Percentiles rank a stretch among this genome's conserved stretches.
These are phyloP conservation scores for Cladosporium phlei DNA, from an alignment of 2,329 filamentous ascomycete genomes.

Conservation along the genomic window DNA sequence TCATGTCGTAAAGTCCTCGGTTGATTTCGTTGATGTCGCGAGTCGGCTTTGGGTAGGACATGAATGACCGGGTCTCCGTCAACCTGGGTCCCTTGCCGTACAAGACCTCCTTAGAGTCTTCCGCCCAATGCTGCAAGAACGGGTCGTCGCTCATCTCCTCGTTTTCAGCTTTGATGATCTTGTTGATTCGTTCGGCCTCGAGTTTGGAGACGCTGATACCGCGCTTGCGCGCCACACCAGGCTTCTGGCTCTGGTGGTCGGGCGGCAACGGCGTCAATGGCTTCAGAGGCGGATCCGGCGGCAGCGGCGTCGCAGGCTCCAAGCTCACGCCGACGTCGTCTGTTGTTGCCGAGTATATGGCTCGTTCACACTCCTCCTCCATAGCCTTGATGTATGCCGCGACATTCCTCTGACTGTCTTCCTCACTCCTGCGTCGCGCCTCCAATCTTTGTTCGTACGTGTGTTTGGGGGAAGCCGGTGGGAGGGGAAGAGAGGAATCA, in stretches of 20 bases:
- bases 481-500: too few species aligned
- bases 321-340: too few species aligned
- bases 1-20: background rate
- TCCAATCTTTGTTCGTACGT: background rate
- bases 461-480: background rate
- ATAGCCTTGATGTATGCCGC: background rate
- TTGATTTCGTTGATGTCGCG: constrained; percentile 5
- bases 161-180: background rate
- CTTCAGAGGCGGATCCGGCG: constrained; percentile 1
- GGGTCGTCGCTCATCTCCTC: constrained; percentile 17
- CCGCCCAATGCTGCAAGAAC: constrained; percentile 15
- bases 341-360: too few species aligned
- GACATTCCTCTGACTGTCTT: background rate
- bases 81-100: constrained; percentile 1
- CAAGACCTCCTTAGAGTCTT: background rate
- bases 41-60: constrained; percentile 1
- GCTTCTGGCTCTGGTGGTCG: background rate
- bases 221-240: background rate
- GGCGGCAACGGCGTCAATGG: constrained; percentile 4
- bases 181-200: background rate
- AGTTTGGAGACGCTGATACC: background rate
- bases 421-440: background rate
- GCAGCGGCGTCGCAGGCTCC: too few species aligned
- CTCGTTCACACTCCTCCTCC: background rate
- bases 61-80: constrained; percentile 1